Evolutionary conservation across 2,329 filamentous ascomycete genomes (phyloP), one percentile per base, ranked within the genome.

Genomic region (Colletotrichum lupini): DNA sequence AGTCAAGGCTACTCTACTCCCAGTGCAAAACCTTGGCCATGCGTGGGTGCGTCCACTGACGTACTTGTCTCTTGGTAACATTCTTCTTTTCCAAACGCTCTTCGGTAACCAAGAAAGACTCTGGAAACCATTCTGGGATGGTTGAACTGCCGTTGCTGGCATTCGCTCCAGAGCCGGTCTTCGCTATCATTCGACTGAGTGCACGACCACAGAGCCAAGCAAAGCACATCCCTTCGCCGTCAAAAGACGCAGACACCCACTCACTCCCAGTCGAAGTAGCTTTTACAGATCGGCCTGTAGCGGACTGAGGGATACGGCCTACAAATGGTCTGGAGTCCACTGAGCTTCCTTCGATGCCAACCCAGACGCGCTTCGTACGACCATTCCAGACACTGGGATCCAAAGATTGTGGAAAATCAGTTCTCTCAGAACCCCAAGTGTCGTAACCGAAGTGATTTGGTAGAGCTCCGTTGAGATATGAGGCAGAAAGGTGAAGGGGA

Each of bases 401-500:
- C 42, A 19, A 49, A 19, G 42, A n/a, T 19, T n/a, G 42, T 3
- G 42, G 42, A 11, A 49, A 49, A 22, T 49, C 42, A 22, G 8
- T 49, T 49, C 42, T 49, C 19, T 22, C 42, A 9, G 19, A 49
- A 22, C 19, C 58, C 30, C 32, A 60, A 19, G 4, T 60, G 22
- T 28, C 58, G 37, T 60, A 46, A 4, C 58, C 35, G 9, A 46
- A 60, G 58, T 60, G 26, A 22, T 42, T 60, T 30, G 58, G n/a
- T n/a, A 60, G 22, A 37, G 58, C 58, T 14, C 58, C 58, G 24
- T 60, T 60, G n/a, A 60, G 58, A 35, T 60, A 60, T 14, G 58
- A 60, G 37, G 30, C 35, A 16, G 58, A 30, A 5, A 32, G n/a
- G 22, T 60, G 58, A 5, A 60, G 58, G 19, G n/a, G 35, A 42